Base-by-base conservation (phyloP, 371 early-diverging fungal species). In the Coemansia sp. region DNA sequence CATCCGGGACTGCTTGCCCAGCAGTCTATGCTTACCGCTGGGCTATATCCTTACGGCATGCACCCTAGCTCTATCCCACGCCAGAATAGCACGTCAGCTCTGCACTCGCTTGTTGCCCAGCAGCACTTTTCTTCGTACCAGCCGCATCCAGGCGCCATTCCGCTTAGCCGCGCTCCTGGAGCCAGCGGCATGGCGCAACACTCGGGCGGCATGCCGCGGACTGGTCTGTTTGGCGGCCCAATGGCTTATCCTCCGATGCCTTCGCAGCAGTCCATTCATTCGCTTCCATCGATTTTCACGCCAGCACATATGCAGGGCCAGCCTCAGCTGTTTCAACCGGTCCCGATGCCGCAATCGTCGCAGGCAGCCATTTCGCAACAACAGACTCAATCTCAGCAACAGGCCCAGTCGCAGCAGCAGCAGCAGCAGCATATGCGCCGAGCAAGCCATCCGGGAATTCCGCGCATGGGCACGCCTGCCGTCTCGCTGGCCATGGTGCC, bases 401-500 rank as follows among this genome's bases (percentile, higher is more conserved):
- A 34, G 31, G 10, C 37, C 34, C 34, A 34, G 34, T 34, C 34
- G 34, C 34, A 50, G 47, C 64, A 59, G 31, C 31, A 29, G 31
- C 31, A 29, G 24, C 75, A 29, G 26, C 26, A 26, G 24, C 75
- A 74, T 10, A 51, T 60, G 64, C 71, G 75, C 24, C 66, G 71
- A 7, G 67, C 71, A 13, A 75, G 71, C 53, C 75, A 63, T 31
- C 63, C 75, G 0, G 67, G 61, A 8, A 61, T 71, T 18, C 27
- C 63, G 10, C 29, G 65, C 7, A 62, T 65, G 24, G 61, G 64
- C 16, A 61, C 52, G 10, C 21, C 66, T 2, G 24, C 52, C 37
- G 47, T 56, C 3, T n/a, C 59, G n/a, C 27, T 60, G 21, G 29
- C 56, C 16, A 10, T 59, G 11, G 57, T 40, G 24, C 13, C 71